Evolutionary conservation across 352 stramenopile genomes (phyloP).

Genomic region (Phytopythium montanum): DNA sequence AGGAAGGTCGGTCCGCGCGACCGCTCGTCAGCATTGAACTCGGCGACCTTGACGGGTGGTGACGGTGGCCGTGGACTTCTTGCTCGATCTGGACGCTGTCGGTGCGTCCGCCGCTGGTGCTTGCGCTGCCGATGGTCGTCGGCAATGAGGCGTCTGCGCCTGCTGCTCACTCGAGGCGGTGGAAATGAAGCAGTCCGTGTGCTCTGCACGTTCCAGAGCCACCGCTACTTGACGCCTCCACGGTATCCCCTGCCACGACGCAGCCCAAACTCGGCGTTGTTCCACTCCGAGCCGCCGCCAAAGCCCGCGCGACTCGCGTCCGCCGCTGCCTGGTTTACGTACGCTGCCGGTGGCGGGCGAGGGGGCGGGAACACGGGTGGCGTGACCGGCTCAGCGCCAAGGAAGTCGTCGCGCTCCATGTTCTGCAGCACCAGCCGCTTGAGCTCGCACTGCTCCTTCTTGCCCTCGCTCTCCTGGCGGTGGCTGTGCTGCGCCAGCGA

Average conservation of each 20-base stretch:
- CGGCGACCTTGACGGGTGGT: too few relatives aligned
- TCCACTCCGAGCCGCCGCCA: constrained; percentile 70
- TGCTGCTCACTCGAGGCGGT: background rate
- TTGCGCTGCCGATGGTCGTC: too few relatives aligned
- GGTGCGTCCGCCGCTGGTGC: too few relatives aligned
- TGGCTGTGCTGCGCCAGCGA: constrained; percentile 91
- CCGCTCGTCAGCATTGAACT: too few relatives aligned
- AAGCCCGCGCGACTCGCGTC: constrained; percentile 45
- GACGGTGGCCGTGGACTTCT: background rate
- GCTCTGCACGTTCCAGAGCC: background rate
- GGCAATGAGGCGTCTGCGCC: background rate
- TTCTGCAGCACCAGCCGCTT: constrained; percentile 87
- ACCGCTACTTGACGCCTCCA: constrained; percentile 58
- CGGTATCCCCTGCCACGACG: constrained; percentile 64
- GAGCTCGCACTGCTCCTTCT: constrained; percentile 85
- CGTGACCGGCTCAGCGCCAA: constrained; percentile 13
- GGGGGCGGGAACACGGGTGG: constrained; percentile 14
- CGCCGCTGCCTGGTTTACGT: constrained; percentile 11
- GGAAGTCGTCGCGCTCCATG: constrained; percentile 81
- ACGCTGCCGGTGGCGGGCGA: constrained; percentile 19
- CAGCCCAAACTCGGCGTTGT: constrained; percentile 81
- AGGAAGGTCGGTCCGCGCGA: too few relatives aligned
- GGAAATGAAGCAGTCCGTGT: background rate
- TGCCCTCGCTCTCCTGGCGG: constrained; percentile 81
- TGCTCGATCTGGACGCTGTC: background rate